Conservation (phyloP, 495 filamentous ascomycete species). For the Neurospora sp. region DNA sequence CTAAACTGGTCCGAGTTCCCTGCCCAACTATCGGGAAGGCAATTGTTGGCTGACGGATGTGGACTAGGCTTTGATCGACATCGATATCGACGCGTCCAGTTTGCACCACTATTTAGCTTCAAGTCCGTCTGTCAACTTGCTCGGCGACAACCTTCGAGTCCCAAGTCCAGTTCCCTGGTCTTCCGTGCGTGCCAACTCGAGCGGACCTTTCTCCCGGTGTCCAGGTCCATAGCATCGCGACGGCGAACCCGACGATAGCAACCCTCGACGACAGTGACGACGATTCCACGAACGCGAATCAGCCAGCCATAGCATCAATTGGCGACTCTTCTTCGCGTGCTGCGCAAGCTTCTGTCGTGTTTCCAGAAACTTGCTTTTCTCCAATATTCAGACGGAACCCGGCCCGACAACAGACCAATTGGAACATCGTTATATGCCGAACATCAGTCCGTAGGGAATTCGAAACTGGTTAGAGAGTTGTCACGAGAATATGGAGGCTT, state of each 20-base stretch:
- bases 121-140: neutral
- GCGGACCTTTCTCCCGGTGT: neutral
- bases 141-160: neutral
- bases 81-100: neutral
- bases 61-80: neutral
- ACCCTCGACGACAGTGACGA: neutral
- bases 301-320: neutral
- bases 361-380: neutral
- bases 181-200: neutral
- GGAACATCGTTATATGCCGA: neutral
- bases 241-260: neutral
- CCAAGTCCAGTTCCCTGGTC: neutral
- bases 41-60: neutral
- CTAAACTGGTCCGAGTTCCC: neutral
- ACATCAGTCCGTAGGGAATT: neutral
- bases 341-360: neutral
- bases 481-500: conserved; percentile 62
- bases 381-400: neutral
- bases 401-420: neutral
- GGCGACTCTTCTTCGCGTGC: neutral
- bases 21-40: neutral
- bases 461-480: neutral
- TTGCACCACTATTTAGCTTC: neutral
- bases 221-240: neutral
- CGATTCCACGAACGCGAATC: neutral